Percentiles rank a stretch among this genome's conserved stretches.
These are phyloP conservation scores for Botryobasidium botryosum DNA, from an alignment of 768 basidiomycete species.

Conservation along the genomic window DNA sequence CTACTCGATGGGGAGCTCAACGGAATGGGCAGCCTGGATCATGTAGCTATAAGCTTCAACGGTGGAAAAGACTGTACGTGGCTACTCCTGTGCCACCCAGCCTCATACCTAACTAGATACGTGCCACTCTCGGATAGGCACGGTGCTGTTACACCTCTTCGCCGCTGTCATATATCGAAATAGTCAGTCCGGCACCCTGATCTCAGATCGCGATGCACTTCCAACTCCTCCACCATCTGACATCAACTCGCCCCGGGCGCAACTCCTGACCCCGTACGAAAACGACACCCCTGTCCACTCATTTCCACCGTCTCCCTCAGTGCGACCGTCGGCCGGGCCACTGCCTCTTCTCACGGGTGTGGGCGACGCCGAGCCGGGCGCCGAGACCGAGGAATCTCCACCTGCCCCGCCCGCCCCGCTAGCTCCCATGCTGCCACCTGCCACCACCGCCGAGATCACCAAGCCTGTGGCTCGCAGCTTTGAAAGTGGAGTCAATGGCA, in stretches of 20 bases:
- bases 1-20: constrained; percentile 6
- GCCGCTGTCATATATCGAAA: constrained; percentile 47
- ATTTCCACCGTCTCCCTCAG: background rate
- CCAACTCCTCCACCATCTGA: background rate
- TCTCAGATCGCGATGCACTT: background rate
- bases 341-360: background rate
- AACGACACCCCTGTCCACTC: too few species aligned
- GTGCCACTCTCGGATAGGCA: constrained; percentile 35
- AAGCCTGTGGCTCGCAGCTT: constrained; percentile 18
- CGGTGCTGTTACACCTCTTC: constrained; percentile 83
- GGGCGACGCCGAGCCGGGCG: too few species aligned
- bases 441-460: constrained; percentile 17
- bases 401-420: background rate
- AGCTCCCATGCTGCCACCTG: background rate
- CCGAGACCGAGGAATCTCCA: too few species aligned
- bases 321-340: background rate
- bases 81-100: background rate
- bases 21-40: constrained; percentile 34
- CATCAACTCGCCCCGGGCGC: background rate
- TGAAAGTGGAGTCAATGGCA: too few species aligned
- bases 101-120: background rate
- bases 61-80: constrained; percentile 89
- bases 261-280: too few species aligned
- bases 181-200: constrained; percentile 8
- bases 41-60: constrained; percentile 84